Evolutionary conservation across 2,329 filamentous ascomycete species (phyloP), one percentile per base, ranked within the genome.

Genomic region (Sarocladium brachiariae): DNA sequence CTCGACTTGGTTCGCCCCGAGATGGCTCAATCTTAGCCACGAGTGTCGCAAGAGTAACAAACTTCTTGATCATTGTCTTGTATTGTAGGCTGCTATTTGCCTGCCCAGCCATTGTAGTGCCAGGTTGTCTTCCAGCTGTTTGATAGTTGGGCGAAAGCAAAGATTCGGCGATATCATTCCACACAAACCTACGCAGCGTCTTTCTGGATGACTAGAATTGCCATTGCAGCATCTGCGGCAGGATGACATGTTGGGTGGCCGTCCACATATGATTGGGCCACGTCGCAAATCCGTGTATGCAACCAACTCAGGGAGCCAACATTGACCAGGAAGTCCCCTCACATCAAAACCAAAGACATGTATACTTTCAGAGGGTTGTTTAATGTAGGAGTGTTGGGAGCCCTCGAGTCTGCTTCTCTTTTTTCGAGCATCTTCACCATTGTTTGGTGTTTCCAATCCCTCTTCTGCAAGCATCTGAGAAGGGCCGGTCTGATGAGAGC

Each of bases 201-300:
- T 21, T 4, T 41, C 21, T 19, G 4, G 9, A 11, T 14, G n/a
- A 35, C 37, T 19, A 10, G 4, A 18, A 19, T 16, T 19, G 7
- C 14, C 7, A 19, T 24, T 9, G 4, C 6, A 23, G 18, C 5
- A 41, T 4, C 30, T 39, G n/a, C 37, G 9, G 18, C 23, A 7
- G 19, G 16, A 6, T 39, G 37, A 23, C 16, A 18, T 19, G n/a
- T 23, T 39, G 37, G 39, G 39, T 5, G 39, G 39, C 39, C 39
- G 39, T 45, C n/a, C 39, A 45, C 39, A 45, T 45, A 10, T 45
- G 39, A 45, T 45, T 45, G 39, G 39, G n/a, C 39, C 39, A 45
- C 39, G 39, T 30, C n/a, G 37, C n/a, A n/a, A 7, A 4, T 13
- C 5, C 11, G 7, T 16, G 16, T 39, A 45, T 27, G 39, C 39